Evolutionary conservation across 306 rosid genomes (phyloP).

Genomic region (Prunus mume): DNA sequence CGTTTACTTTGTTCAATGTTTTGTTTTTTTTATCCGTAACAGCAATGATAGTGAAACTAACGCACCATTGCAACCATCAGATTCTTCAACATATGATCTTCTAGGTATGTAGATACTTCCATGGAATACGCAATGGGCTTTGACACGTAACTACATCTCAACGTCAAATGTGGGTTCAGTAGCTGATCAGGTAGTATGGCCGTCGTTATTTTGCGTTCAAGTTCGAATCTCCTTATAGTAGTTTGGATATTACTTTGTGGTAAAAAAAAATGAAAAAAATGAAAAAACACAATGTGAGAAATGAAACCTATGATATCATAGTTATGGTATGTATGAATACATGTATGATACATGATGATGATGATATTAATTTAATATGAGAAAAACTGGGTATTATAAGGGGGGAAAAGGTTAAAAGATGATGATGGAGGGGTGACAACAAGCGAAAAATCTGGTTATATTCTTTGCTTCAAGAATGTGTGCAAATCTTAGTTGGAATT

Average conservation of each 20-base stretch:
- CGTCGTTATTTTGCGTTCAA: no score
- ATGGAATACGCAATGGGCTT: not conserved
- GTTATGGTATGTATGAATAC: not conserved
- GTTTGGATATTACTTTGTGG: no score
- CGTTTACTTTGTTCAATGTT: not conserved
- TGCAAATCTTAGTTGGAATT: conserved; percentile 42
- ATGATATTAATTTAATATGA: conserved; percentile 18
- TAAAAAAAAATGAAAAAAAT: rapidly evolving
- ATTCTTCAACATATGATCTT: not conserved
- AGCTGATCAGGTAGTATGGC: no score
- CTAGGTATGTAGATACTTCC: not conserved
- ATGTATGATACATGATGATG: conserved; percentile 20
- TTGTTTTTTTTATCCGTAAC: not conserved
- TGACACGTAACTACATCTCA: not conserved
- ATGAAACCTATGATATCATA: not conserved
- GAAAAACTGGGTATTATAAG: not conserved
- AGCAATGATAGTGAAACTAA: not conserved
- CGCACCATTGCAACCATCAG: not conserved
- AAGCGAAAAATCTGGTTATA: conserved; percentile 44
- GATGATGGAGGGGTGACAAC: conserved; percentile 65
- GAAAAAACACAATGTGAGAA: no score
- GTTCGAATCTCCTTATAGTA: no score
- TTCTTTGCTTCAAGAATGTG: conserved; percentile 54
- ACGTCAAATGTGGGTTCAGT: no score
- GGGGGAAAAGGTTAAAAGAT: conserved; percentile 41